A percentile compares a stretch with the other conserved stretches of the same genome.
Evolutionary conservation across 2,329 filamentous ascomycete genomes (phyloP).

Genomic region (Alternaria sp.): DNA sequence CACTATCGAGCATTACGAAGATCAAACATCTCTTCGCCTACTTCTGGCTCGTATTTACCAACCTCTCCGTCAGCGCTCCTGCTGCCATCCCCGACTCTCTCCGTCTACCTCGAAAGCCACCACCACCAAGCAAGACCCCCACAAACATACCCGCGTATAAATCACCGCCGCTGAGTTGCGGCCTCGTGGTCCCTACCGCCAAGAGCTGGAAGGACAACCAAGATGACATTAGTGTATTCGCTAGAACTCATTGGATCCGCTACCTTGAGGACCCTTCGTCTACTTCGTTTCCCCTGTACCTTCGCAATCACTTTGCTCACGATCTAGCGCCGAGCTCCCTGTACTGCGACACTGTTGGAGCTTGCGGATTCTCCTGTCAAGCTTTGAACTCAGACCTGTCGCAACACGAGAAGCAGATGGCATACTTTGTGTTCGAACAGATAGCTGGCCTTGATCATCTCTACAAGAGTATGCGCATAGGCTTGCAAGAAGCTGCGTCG

Average conservation of each 20-base stretch:
- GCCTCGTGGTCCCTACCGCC: neutral
- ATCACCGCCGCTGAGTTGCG: neutral
- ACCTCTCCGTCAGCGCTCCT: neutral
- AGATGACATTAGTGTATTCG: neutral
- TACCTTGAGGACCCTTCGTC: neutral
- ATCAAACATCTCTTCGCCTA: fast-evolving
- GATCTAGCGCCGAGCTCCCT: slow-evolving; percentile 1
- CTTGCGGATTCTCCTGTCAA: slow-evolving; percentile 1
- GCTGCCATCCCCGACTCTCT: fast-evolving
- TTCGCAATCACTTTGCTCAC: slow-evolving; percentile 6
- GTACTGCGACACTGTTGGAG: slow-evolving; percentile 11
- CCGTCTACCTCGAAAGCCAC: neutral
- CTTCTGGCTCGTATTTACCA: neutral
- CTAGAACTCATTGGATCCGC: neutral
- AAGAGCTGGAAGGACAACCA: slow-evolving; percentile 1
- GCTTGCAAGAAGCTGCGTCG: neutral
- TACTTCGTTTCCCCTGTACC: slow-evolving; percentile 1
- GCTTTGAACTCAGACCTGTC: neutral
- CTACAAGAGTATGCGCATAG: neutral
- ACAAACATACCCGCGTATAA: no score
- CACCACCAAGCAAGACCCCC: neutral
- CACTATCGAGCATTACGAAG: neutral
- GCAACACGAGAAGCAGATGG: slow-evolving; percentile 11
- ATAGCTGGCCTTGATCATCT: slow-evolving; percentile 7
- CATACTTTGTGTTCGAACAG: slow-evolving; percentile 17